phyloP scores from a whole-genome alignment of 345 rosid genomes.

The Streptanthus diversifolius region DNA sequence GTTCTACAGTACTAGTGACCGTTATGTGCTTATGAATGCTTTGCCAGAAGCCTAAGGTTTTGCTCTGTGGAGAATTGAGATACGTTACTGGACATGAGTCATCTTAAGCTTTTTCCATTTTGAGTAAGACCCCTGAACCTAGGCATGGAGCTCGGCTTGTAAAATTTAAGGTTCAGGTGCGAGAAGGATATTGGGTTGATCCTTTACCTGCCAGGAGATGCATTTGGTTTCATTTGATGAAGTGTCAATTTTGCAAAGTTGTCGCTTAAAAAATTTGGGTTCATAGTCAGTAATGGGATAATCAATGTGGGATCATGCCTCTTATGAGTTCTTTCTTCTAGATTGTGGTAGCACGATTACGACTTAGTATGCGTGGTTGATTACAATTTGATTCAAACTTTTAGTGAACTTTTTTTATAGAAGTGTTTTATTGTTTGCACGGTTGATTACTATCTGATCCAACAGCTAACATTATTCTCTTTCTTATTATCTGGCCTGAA shows the following conservation, averaged over 20 bases:
- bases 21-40: conserved; percentile 7
- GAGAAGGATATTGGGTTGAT: conserved; percentile 9
- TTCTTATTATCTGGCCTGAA: conserved; percentile 21
- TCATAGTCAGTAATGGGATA: background rate
- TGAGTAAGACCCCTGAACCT: conserved; percentile 3
- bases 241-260: background rate
- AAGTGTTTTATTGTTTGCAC: background rate
- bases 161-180: conserved; percentile 6
- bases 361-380: background rate
- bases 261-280: background rate
- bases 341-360: background rate
- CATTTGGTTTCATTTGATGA: background rate
- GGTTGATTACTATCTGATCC: background rate
- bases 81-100: conserved; percentile 20
- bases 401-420: too few relatives aligned
- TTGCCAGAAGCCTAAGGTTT: conserved; percentile 18
- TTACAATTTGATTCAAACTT: too few relatives aligned
- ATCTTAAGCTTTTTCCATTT: conserved; percentile 5
- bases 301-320: background rate
- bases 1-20: conserved; percentile 6
- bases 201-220: background rate
- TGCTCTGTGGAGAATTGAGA: conserved; percentile 10
- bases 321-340: background rate
- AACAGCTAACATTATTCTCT: background rate
- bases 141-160: background rate